phyloP scores from a whole-genome alignment of 1,284 basidiomycete species.

The Kalmanozyma brasiliensis region DNA sequence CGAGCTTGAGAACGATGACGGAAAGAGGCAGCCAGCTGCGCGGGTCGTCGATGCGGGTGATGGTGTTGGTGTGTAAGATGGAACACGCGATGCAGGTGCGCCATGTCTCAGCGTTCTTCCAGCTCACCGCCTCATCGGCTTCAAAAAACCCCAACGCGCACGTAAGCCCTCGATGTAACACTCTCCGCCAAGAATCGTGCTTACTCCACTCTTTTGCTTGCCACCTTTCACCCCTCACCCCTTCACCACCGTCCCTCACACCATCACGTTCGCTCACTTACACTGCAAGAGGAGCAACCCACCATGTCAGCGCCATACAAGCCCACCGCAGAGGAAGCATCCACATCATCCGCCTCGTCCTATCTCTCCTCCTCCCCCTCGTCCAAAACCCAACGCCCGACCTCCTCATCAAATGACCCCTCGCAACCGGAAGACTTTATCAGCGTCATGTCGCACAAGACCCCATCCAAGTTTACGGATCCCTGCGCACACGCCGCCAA shows the following conservation, averaged over 20 bases:
- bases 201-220: not conserved
- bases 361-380: slow-evolving; percentile 35
- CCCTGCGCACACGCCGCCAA: slow-evolving; percentile 64
- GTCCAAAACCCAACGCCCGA: not conserved
- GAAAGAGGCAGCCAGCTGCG: slow-evolving; percentile 10
- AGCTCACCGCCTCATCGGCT: slow-evolving; percentile 14
- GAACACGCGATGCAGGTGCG: slow-evolving; percentile 1
- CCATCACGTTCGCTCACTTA: not conserved
- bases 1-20: not conserved
- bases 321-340: slow-evolving; percentile 19
- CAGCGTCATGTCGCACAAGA: slow-evolving; percentile 53
- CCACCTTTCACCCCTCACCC: not conserved
- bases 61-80: not conserved
- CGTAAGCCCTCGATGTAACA: slow-evolving; percentile 1
- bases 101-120: slow-evolving; percentile 3
- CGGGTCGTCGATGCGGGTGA: not conserved
- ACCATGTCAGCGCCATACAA: slow-evolving; percentile 35
- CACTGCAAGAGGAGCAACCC: not conserved
- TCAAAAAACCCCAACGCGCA: no score
- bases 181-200: not conserved
- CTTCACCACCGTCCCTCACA: slow-evolving; percentile 3
- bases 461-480: slow-evolving; percentile 59
- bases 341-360: slow-evolving; percentile 11
- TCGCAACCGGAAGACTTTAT: slow-evolving; percentile 49
- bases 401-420: slow-evolving; percentile 4